Conservation (phyloP, 306 rosid genomes). For the Dalbergia oliveri region DNA sequence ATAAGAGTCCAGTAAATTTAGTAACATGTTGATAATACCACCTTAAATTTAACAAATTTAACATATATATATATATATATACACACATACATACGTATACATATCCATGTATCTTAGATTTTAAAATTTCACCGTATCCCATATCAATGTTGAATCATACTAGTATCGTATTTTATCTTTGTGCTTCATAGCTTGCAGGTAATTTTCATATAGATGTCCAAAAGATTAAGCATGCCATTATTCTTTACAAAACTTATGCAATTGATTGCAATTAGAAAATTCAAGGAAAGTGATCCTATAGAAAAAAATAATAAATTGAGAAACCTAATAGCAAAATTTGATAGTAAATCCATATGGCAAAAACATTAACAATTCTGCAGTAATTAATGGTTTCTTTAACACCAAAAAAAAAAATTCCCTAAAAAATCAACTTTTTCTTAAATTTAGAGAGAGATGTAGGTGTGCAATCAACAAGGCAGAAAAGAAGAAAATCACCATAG, state of each 20-base stretch:
- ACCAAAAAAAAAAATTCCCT: background rate
- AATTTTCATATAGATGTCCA: background rate
- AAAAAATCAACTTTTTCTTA: background rate
- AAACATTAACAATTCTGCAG: background rate
- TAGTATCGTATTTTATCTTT: no score
- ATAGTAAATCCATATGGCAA: slow-evolving; percentile 7
- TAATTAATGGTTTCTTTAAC: background rate
- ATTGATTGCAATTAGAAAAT: background rate
- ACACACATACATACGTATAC: no score
- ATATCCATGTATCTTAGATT: no score
- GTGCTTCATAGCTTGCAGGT: no score
- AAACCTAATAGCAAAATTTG: slow-evolving; percentile 7
- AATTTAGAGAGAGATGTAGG: background rate
- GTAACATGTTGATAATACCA: no score
- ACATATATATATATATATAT: no score
- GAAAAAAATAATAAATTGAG: slow-evolving; percentile 21
- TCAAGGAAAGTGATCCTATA: background rate
- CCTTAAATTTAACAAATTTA: no score
- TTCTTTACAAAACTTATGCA: background rate
- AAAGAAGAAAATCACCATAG: slow-evolving; percentile 27
- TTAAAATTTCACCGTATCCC: no score
- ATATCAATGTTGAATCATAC: no score
- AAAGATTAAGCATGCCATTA: background rate
- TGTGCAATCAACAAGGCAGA: background rate
- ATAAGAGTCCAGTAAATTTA: no score